These are phyloP conservation scores for Penicillium sp. DNA, from an alignment of 2,329 filamentous ascomycete genomes.

Conservation along the genomic window DNA sequence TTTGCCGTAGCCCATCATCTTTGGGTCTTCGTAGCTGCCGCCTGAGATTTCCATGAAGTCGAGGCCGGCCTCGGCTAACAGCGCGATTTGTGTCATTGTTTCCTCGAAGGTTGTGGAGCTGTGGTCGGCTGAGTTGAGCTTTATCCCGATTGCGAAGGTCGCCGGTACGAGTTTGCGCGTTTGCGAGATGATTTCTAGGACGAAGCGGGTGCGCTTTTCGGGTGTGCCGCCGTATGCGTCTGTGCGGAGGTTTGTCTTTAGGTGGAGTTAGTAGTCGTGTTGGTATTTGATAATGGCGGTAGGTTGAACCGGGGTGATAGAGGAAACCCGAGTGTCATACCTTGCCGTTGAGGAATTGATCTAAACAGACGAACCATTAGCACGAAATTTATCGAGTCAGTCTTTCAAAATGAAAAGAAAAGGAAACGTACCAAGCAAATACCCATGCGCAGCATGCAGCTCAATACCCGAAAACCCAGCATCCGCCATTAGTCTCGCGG, in stretches of 20 bases:
- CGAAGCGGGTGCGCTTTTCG: conserved; percentile 45
- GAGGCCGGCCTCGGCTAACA: conserved; percentile 44
- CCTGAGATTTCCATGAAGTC: conserved; percentile 70
- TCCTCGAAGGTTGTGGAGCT: conserved; percentile 42
- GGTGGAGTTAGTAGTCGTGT: not conserved
- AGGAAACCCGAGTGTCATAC: conserved; percentile 17
- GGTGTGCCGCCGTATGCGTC: conserved; percentile 49
- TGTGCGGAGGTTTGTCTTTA: conserved; percentile 45
- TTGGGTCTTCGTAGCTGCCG: conserved; percentile 56
- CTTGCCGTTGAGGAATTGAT: conserved; percentile 38
- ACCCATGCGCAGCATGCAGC: conserved; percentile 54
- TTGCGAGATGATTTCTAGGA: conserved; percentile 45
- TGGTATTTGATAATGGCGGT: not conserved
- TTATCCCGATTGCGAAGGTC: conserved; percentile 48
- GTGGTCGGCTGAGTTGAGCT: conserved; percentile 52
- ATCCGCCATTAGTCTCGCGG: conserved; percentile 50
- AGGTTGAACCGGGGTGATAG: no score
- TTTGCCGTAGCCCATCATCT: conserved; percentile 34
- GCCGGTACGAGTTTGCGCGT: conserved; percentile 42
- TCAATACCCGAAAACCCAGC: conserved; percentile 54
- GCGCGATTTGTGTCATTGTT: conserved; percentile 56
- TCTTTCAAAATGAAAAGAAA: not conserved
- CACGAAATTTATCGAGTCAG: not conserved
- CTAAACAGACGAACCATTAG: conserved; percentile 10
- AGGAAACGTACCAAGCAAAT: conserved; percentile 42